Conservation (phyloP, 1,284 basidiomycete genomes). For the Puccinia hordei region DNA sequence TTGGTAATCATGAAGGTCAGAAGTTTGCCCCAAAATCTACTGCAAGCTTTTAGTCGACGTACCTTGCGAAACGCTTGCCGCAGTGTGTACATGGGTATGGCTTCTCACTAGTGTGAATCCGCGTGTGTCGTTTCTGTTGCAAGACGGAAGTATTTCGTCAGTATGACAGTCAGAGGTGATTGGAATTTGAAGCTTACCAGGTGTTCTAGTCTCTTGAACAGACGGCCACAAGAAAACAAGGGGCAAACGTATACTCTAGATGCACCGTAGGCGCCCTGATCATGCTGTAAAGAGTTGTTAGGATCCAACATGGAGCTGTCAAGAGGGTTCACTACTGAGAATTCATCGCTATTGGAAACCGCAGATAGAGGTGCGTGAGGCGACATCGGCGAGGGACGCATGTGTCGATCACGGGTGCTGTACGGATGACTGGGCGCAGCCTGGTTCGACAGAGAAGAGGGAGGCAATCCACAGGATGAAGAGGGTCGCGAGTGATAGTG, state of each 20-base stretch:
- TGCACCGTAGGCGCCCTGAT: conserved; percentile 55
- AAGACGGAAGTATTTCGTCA: neutral
- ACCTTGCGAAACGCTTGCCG: conserved; percentile 67
- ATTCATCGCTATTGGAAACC: conserved; percentile 27
- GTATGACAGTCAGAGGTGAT: too few species aligned
- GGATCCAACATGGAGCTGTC: conserved; percentile 16
- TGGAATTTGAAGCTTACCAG: conserved; percentile 59
- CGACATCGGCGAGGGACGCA: conserved; percentile 51
- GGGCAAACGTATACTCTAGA: conserved; percentile 75
- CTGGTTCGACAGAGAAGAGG: conserved; percentile 5
- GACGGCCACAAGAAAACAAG: conserved; percentile 73
- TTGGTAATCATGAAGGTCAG: neutral
- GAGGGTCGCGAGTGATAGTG: conserved; percentile 46
- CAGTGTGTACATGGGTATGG: conserved; percentile 75
- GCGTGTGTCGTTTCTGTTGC: conserved; percentile 70
- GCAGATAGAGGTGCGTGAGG: conserved; percentile 19
- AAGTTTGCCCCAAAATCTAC: neutral
- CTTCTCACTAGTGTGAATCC: conserved; percentile 84
- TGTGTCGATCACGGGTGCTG: conserved; percentile 53
- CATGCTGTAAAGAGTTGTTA: neutral
- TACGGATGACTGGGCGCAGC: conserved; percentile 12
- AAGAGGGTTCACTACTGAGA: conserved; percentile 50
- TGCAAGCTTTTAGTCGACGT: neutral
- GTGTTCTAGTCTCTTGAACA: conserved; percentile 87
- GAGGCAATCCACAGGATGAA: conserved; percentile 29